A percentile compares a stretch with the other conserved stretches of the same genome.
These are phyloP conservation scores for Macrolepiota fuliginosa DNA, from an alignment of 768 basidiomycete genomes.

Conservation along the genomic window DNA sequence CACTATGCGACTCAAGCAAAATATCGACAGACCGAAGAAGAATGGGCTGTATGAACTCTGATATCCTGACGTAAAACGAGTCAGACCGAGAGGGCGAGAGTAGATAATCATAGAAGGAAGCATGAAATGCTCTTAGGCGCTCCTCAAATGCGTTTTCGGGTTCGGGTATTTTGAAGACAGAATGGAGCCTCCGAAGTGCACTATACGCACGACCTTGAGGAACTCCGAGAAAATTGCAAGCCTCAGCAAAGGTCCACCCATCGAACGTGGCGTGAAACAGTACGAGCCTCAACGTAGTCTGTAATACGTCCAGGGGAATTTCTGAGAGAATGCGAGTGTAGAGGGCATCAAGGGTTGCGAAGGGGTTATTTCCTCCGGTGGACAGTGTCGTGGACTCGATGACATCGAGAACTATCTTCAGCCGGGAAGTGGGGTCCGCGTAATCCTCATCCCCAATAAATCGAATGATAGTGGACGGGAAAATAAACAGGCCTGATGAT, in stretches of 20 bases:
- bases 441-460: constrained; percentile 17
- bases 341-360: constrained; percentile 8
- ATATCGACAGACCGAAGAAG: background rate
- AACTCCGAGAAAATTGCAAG: background rate
- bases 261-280: background rate
- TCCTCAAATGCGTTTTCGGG: background rate
- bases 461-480: constrained; percentile 19
- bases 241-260: background rate
- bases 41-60: background rate
- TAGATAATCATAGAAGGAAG: background rate
- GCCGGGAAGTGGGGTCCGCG: background rate
- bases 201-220: background rate
- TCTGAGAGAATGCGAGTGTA: constrained; percentile 2
- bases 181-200: background rate
- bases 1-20: background rate
- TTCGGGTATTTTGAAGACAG: background rate
- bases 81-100: background rate
- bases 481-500: constrained; percentile 25
- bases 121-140: background rate
- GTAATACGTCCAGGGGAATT: background rate
- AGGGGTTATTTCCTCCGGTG: background rate
- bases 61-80: background rate
- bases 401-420: constrained; percentile 3
- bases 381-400: background rate
- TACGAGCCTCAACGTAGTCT: background rate